Percentiles rank a stretch among this genome's conserved stretches.
phyloP scores from a whole-genome alignment of 371 early-diverging fungal species.

The Phascolomyces articulosus region DNA sequence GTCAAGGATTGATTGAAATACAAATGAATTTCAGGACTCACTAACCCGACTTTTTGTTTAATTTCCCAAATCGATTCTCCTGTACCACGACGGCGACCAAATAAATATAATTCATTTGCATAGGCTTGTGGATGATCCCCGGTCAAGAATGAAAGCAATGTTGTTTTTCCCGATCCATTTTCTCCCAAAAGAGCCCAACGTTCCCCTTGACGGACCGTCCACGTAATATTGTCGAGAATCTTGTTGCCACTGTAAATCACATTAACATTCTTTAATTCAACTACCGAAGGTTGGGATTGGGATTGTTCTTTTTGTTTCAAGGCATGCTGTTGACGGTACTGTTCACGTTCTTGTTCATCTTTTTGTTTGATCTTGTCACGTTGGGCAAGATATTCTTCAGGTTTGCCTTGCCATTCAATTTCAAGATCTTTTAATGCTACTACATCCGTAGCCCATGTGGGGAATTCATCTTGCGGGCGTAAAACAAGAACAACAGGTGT shows the following conservation, averaged over 20 bases:
- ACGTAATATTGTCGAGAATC: slow-evolving; percentile 50
- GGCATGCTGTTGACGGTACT: neutral
- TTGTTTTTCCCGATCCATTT: slow-evolving; percentile 63
- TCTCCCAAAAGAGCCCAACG: slow-evolving; percentile 43
- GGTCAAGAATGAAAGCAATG: slow-evolving; percentile 59
- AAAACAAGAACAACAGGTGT: slow-evolving; percentile 51
- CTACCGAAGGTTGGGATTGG: slow-evolving; percentile 18
- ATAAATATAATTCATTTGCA: slow-evolving; percentile 57
- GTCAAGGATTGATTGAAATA: slow-evolving; percentile 54
- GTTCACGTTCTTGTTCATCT: slow-evolving; percentile 16
- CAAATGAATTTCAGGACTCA: slow-evolving; percentile 64
- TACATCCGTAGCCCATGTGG: slow-evolving; percentile 61
- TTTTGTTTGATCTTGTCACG: slow-evolving; percentile 1
- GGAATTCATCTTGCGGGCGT: slow-evolving; percentile 62
- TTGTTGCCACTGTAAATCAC: slow-evolving; percentile 48
- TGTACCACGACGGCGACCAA: slow-evolving; percentile 60
- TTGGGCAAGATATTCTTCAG: slow-evolving; percentile 26
- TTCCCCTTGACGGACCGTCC: slow-evolving; percentile 58
- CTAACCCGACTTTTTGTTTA: slow-evolving; percentile 48
- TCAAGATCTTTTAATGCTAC: slow-evolving; percentile 37
- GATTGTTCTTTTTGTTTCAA: neutral
- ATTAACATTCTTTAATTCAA: slow-evolving; percentile 51
- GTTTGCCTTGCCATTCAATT: slow-evolving; percentile 28
- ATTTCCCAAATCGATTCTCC: slow-evolving; percentile 67
- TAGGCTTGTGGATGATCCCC: slow-evolving; percentile 72